Base-by-base conservation (phyloP, 2,329 filamentous ascomycete genomes). In the Apiospora malaysiana region DNA sequence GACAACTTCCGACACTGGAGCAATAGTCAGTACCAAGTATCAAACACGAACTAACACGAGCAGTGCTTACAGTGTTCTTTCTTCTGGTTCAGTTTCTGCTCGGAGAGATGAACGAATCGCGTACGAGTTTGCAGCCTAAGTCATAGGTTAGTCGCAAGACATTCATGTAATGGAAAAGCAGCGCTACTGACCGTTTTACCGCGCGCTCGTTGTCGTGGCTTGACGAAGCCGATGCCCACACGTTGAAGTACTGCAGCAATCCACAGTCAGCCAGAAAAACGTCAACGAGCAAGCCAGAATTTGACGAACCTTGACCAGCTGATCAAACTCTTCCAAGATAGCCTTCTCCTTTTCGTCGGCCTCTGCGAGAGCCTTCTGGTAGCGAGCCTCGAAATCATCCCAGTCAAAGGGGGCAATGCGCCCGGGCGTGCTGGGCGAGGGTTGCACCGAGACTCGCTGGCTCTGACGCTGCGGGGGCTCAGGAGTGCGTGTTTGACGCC, bases 201-300 rank as follows among this genome's bases (percentile, higher is more conserved):
- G 93, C 92, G 70, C 95, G 89, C 71, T 92, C 91, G 70, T 93
- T 90, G 79, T 97, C 95, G 72, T 93, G 90, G 14, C 85, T 83
- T 43, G 90, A 87, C 0, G 92, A 92, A 16, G 92, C 89, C 25
- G 91, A 86, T 32, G 93, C 92, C 94, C 95, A 98, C 46, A 91
- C 83, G 71, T 87, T 87, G 80, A 97, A 97, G 79, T 92, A 93
- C 94, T 97, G 51, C 63, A 66, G 12, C 51, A 56, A 67, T 49
- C 3, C 59, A 70, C 69, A 69, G 69, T 75, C 18, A 72, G 73
- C 73, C 70, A 74, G 21, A 6, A 46, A 8, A 16, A 49, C 47
- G 10, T 63, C n/a, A 23, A 25, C 40, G 21, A 45, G 43, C 42
- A 46, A 67, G 23, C 40, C 27, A 6, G 2, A 42, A 51, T 42